Evolutionary conservation across 1,284 basidiomycete genomes (phyloP).

Genomic region (Malassezia dermatis): DNA sequence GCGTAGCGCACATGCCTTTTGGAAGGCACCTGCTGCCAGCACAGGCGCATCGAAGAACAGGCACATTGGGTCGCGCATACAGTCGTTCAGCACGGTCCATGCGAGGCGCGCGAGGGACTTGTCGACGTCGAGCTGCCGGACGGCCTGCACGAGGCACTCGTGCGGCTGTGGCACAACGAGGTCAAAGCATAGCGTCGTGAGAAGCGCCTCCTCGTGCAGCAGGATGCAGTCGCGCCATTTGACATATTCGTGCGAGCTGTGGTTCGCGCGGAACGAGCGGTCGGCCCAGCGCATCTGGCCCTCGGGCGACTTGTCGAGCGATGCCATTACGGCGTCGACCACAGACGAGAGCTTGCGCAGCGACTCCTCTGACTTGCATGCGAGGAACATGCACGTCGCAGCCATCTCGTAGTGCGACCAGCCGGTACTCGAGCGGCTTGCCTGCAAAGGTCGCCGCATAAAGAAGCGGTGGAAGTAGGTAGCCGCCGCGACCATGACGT

Average conservation of each 20-base stretch:
- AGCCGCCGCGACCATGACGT: constrained; percentile 54
- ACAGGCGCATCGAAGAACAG: constrained; percentile 39
- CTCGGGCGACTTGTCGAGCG: constrained; percentile 54
- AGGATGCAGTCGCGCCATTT: constrained; percentile 64
- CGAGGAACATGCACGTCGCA: constrained; percentile 77
- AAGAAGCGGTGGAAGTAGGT: constrained; percentile 89
- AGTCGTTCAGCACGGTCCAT: constrained; percentile 34
- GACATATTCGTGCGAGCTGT: constrained; percentile 30
- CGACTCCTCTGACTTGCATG: constrained; percentile 81
- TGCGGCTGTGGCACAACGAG: constrained; percentile 74
- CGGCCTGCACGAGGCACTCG: constrained; percentile 33
- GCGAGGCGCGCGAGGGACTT: constrained; percentile 24
- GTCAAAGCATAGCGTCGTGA: constrained; percentile 85
- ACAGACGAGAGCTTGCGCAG: constrained; percentile 74
- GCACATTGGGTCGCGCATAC: constrained; percentile 29
- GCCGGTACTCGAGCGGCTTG: constrained; percentile 58
- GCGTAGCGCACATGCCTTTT: constrained; percentile 25
- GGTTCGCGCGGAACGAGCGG: constrained; percentile 26
- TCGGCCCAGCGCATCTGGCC: constrained; percentile 39
- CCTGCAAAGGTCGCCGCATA: constrained; percentile 63
- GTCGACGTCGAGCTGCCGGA: constrained; percentile 25
- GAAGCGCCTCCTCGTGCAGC: constrained; percentile 66
- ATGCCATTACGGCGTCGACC: constrained; percentile 64
- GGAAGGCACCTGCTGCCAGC: constrained; percentile 37
- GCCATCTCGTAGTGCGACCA: constrained; percentile 57